Evolutionary conservation across 805 yeast genomes (phyloP).

Genomic region (Myxozyma udenii): DNA sequence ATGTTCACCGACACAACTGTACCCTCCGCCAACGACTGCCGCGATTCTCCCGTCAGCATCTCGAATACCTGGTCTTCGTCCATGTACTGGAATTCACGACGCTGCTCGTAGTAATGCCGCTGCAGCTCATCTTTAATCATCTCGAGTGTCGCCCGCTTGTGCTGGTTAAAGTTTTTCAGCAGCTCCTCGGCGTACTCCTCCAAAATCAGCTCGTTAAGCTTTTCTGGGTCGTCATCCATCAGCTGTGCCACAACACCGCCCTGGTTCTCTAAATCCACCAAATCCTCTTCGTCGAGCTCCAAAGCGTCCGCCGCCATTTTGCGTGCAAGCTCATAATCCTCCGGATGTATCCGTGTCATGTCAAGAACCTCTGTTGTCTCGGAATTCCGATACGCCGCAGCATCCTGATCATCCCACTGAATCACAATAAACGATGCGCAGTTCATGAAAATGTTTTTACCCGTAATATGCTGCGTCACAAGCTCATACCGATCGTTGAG

Average conservation of each 20-base stretch:
- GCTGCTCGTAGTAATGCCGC: slow-evolving; percentile 80
- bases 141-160: slow-evolving; percentile 74
- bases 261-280: slow-evolving; percentile 71
- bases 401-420: slow-evolving; percentile 53
- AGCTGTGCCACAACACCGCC: slow-evolving; percentile 78
- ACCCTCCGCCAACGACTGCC: slow-evolving; percentile 63
- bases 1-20: slow-evolving; percentile 72
- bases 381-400: slow-evolving; percentile 52
- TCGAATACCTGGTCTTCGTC: slow-evolving; percentile 74
- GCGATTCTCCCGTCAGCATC: slow-evolving; percentile 83
- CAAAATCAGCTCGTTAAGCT: slow-evolving; percentile 80
- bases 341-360: slow-evolving; percentile 95
- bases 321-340: slow-evolving; percentile 91
- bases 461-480: slow-evolving; percentile 72
- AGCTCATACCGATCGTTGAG: slow-evolving; percentile 71
- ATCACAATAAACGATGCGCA: slow-evolving; percentile 87
- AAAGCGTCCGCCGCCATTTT: slow-evolving; percentile 98
- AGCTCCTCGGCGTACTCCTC: slow-evolving; percentile 91
- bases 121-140: slow-evolving; percentile 84
- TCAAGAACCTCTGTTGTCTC: slow-evolving; percentile 66
- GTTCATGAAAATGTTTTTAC: slow-evolving; percentile 81
- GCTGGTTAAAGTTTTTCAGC: slow-evolving; percentile 56
- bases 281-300: slow-evolving; percentile 91
- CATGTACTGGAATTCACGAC: slow-evolving; percentile 66
- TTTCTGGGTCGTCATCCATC: slow-evolving; percentile 63